Evolutionary conservation across 1,139 yeast species (phyloP), one percentile per base, ranked within the genome.

Genomic region (Protomyces inundatus): DNA sequence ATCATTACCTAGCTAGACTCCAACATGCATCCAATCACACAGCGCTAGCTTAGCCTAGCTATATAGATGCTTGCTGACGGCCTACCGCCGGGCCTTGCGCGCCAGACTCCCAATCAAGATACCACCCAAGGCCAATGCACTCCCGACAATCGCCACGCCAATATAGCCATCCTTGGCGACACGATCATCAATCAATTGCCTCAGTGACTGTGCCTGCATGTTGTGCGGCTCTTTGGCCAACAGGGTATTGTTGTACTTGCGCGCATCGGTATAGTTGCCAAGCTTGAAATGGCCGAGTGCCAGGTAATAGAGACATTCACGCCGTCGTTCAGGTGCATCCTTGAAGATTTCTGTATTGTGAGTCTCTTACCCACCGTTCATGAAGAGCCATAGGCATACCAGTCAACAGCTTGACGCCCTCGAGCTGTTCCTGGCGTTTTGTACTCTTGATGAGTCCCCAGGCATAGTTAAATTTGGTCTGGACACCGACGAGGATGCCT

Each of bases 401-500:
- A 0, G 93, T 82, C 66, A 95, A 79, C 45, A 91, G 80, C 65
- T 83, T 84, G 34, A 95, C 84, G 0, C 98, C 99, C 64, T 86
- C 80, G 69, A 86, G 82, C 72, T 89, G 96, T 66, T 88, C 86
- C 58, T 79, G 80, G 33, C 79, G 79, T 54, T 79, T 77, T 59
- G 75, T 72, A 4, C 96, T 84, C 73, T 90, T 90, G 67, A 95
- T 83, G 63, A 93, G 78, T 0, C 96, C 98, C 98, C 99, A 95
- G 0, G 97, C 96, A 71, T 88, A 89, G 75, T 93, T 95, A 80
- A 95, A 95, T 66, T 85, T 82, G 3, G 97, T 87, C 74, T 90
- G 97, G 0, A 89, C 81, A 0, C 90, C 81, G 0, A 90, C 91
- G 59, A 82, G 79, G 7, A 95, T 95, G 50, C 88, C 86, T 73